A percentile compares a stretch with the other conserved stretches of the same genome.
Evolutionary conservation across 441 rosid species (phyloP).

Genomic region (Macaranga tanarius): DNA sequence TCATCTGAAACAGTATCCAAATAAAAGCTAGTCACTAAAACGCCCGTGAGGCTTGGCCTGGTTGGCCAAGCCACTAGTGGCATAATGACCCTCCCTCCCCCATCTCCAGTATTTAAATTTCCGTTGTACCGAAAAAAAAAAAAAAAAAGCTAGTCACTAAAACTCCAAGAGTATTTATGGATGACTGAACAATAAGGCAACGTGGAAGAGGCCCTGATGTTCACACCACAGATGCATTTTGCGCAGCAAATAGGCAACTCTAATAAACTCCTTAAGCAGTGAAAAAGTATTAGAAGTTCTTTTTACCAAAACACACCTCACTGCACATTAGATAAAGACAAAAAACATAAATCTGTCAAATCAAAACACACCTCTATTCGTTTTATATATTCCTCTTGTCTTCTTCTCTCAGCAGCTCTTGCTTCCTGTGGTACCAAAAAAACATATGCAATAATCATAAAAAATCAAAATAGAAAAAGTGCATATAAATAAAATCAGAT

Average conservation of each 20-base stretch:
- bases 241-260: background rate
- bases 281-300: background rate
- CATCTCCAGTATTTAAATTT: too few relatives aligned
- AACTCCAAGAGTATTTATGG: background rate
- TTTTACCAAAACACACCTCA: background rate
- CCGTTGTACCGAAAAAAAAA: too few relatives aligned
- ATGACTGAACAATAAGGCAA: background rate
- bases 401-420: conserved; percentile 81
- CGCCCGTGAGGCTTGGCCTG: too few relatives aligned
- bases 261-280: background rate
- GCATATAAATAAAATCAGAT: conserved; percentile 12
- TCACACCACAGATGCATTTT: background rate
- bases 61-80: too few relatives aligned
- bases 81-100: too few relatives aligned
- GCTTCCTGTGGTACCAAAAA: conserved; percentile 56
- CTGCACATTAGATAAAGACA: background rate
- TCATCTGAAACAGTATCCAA: background rate
- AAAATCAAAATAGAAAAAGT: conserved; percentile 1
- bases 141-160: background rate
- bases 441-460: conserved; percentile 11
- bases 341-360: background rate
- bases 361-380: conserved; percentile 63
- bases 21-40: background rate
- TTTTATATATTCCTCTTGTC: conserved; percentile 71
- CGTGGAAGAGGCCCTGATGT: background rate